Evolutionary conservation across 192 early-diverging fungal species (phyloP).

Genomic region (Coemansia sp.): DNA sequence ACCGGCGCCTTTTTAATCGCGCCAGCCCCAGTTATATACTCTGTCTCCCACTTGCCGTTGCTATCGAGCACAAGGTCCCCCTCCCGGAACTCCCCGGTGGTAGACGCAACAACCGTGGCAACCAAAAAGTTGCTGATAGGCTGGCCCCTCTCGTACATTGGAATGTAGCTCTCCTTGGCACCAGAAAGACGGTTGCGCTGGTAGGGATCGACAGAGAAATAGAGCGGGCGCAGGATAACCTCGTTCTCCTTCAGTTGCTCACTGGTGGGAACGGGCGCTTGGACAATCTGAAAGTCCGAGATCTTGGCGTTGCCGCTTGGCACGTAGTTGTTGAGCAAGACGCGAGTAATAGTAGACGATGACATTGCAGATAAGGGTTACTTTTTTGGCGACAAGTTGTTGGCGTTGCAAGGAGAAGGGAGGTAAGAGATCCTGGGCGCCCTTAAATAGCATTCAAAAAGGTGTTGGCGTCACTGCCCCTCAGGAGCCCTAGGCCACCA

Average conservation of each 20-base stretch:
- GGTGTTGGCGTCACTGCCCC: too few relatives aligned
- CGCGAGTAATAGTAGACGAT: conserved; percentile 16
- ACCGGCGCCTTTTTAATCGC: conserved; percentile 19
- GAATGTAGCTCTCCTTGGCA: conserved; percentile 56
- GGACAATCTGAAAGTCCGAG: conserved; percentile 25
- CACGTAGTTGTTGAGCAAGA: conserved; percentile 18
- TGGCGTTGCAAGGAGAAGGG: background rate
- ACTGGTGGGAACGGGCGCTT: conserved; percentile 9
- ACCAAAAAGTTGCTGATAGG: conserved; percentile 45
- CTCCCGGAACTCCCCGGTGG: conserved; percentile 54
- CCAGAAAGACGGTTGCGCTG: conserved; percentile 68
- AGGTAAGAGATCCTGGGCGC: background rate
- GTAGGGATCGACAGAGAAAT: conserved; percentile 73
- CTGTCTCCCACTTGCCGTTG: conserved; percentile 60
- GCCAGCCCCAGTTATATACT: conserved; percentile 36
- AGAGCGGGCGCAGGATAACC: conserved; percentile 61
- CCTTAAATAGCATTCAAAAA: too few relatives aligned
- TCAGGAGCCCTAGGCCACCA: too few relatives aligned
- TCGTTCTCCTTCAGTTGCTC: conserved; percentile 25
- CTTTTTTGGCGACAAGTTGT: background rate
- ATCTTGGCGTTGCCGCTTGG: conserved; percentile 10
- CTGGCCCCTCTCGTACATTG: conserved; percentile 59
- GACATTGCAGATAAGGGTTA: background rate
- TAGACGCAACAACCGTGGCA: conserved; percentile 62
- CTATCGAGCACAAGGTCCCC: conserved; percentile 81